These are phyloP conservation scores for Gynochthodes officinalis DNA, from an alignment of 257 asterid genomes.

Conservation along the genomic window DNA sequence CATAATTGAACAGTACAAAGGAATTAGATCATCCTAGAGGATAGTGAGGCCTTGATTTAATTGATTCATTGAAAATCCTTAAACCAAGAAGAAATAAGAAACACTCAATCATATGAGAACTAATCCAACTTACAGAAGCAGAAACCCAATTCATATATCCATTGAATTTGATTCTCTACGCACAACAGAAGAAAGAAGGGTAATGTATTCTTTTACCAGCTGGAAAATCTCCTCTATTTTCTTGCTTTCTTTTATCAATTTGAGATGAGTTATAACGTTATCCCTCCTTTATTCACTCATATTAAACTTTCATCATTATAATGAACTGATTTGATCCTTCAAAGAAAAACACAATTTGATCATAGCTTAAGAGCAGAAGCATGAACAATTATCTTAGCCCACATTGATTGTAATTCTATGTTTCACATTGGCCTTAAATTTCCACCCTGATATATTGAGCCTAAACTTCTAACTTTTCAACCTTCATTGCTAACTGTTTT, in stretches of 20 bases:
- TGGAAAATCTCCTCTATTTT: background rate
- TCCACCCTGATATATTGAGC: too few relatives aligned
- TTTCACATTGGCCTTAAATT: background rate
- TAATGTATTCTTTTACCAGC: background rate
- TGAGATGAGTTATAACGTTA: background rate
- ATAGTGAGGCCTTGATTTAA: background rate
- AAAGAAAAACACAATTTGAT: background rate
- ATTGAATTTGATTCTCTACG: background rate
- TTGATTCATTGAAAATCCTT: background rate
- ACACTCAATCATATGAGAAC: background rate
- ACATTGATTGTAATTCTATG: background rate
- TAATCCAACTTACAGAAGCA: background rate
- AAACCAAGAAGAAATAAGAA: background rate
- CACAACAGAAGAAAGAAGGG: background rate
- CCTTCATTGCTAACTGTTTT: background rate
- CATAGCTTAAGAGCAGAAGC: background rate
- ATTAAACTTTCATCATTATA: background rate
- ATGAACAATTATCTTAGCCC: background rate
- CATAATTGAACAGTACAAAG: constrained; percentile 7
- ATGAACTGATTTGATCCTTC: background rate
- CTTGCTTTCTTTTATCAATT: background rate
- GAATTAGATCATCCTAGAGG: constrained; percentile 4
- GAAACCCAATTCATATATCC: background rate
- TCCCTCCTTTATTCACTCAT: background rate
- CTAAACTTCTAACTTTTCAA: too few relatives aligned